phyloP scores from a whole-genome alignment of 106 monocot genomes.

The Dendrobium chrysotoxum region DNA sequence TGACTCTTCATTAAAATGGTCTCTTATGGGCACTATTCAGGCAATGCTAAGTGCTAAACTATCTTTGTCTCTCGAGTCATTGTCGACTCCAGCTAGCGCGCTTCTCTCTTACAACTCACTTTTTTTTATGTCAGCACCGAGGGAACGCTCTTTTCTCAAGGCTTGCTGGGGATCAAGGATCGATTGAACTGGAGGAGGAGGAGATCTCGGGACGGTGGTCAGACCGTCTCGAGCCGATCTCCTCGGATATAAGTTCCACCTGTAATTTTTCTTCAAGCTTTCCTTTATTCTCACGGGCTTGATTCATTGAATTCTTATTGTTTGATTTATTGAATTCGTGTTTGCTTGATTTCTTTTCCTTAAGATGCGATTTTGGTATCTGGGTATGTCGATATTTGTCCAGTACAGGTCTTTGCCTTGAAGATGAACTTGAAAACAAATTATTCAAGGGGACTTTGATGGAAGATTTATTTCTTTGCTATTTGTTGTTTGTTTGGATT shows the following conservation, averaged over 20 bases:
- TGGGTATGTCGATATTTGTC: neutral
- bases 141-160: neutral
- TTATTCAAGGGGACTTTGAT: neutral
- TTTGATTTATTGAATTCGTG: neutral
- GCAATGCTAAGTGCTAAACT: neutral
- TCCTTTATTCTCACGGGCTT: neutral
- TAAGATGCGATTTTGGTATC: neutral
- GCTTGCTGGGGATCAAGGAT: neutral
- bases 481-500: neutral
- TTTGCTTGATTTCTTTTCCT: neutral
- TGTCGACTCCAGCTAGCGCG: neutral
- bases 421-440: neutral
- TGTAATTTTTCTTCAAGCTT: neutral
- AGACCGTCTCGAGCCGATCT: slow-evolving; percentile 1
- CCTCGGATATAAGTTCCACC: neutral
- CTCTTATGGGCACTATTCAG: neutral
- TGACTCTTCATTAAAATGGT: neutral
- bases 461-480: neutral
- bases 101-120: neutral
- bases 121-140: too few species aligned
- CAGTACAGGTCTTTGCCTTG: neutral
- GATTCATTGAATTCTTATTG: neutral
- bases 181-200: neutral
- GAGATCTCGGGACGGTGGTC: slow-evolving; percentile 2
- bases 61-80: neutral